Percentiles rank a stretch among this genome's conserved stretches.
These are phyloP conservation scores for Pseudofabraea citricarpa DNA, from an alignment of 2,329 filamentous ascomycete genomes.

Conservation along the genomic window DNA sequence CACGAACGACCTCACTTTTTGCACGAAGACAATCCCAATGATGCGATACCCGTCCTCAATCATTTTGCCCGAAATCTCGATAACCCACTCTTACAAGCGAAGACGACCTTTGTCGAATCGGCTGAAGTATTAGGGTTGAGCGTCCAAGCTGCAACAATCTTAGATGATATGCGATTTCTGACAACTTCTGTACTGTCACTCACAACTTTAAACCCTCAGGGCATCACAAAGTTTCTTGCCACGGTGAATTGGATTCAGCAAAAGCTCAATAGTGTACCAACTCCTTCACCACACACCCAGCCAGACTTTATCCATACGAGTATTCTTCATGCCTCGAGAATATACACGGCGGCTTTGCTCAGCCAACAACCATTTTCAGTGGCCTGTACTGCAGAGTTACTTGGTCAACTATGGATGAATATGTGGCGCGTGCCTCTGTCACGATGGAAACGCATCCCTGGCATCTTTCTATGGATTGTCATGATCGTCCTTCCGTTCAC, in stretches of 20 bases:
- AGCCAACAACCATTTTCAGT: slow-evolving; percentile 21
- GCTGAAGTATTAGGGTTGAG: slow-evolving; percentile 11
- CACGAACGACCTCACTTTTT: slow-evolving; percentile 26
- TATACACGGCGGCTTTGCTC: slow-evolving; percentile 24
- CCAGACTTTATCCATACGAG: slow-evolving; percentile 19
- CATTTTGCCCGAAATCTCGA: slow-evolving; percentile 19
- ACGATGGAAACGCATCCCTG: slow-evolving; percentile 27
- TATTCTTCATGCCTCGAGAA: slow-evolving; percentile 19
- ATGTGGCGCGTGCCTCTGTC: slow-evolving; percentile 22
- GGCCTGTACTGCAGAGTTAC: slow-evolving; percentile 13
- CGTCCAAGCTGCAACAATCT: slow-evolving; percentile 15
- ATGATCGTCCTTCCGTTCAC: slow-evolving; percentile 22
- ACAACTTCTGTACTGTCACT: slow-evolving; percentile 17
- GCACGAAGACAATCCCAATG: slow-evolving; percentile 12
- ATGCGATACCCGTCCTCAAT: slow-evolving; percentile 8
- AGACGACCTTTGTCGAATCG: slow-evolving; percentile 13
- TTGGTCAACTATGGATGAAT: slow-evolving; percentile 18
- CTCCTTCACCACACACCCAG: neutral
- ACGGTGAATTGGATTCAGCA: slow-evolving; percentile 21
- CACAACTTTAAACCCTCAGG: neutral
- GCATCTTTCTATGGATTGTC: slow-evolving; percentile 28
- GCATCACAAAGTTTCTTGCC: slow-evolving; percentile 14
- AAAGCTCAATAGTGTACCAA: slow-evolving; percentile 8
- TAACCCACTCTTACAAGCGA: slow-evolving; percentile 20
- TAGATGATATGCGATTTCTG: slow-evolving; percentile 26